Base-by-base conservation (phyloP, 805 yeast genomes). In the Maudiozyma barnettii region DNA sequence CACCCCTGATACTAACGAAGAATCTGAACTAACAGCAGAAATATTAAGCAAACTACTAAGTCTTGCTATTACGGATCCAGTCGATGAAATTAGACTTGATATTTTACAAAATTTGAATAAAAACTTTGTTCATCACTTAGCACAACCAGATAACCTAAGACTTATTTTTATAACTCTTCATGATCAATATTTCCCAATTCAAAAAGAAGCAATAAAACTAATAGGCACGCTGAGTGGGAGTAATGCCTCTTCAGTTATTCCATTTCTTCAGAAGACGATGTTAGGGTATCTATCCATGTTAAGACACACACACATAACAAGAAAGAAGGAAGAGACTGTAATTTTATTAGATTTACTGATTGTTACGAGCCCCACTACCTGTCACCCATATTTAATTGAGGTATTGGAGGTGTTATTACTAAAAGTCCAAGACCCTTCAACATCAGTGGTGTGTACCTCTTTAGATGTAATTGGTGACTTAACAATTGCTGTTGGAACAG, bases 221-320 rank as follows among this genome's bases (percentile, higher is more conserved):
- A 78, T 93, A 49, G 98, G 99, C 2, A 74, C 97, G 47, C 67
- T 93, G 16, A 83, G 96, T 0, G 67, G 78, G 1, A 82, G 88
- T 38, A 93, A 93, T 57, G 98, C 99, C 0, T 97, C 99, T 0
- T 91, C 88, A 64, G 86, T 93, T 52, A 89, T 91, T 36, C 99
- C 99, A 0, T 86, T 95, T 0, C 71, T 93, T 46, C 75, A 98
- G 55, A 91, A 88, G 61, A 79, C 91, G 0, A 67, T 95, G 51
- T 79, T 93, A 40, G 97, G 91, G 61, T 71, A 90, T 13, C 64
- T 95, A 41, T 88, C 96, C 0, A 85, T 86, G 50, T 69, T 93
- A 44, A 95, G 89, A 57, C 89, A 82, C 62, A 84, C 95, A 1
- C 80, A 83, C 10, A 77, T 81, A 41, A 76, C 88, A 31, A 66